Conservation (phyloP, 768 basidiomycete species). For the Tephrocybe sp. region DNA sequence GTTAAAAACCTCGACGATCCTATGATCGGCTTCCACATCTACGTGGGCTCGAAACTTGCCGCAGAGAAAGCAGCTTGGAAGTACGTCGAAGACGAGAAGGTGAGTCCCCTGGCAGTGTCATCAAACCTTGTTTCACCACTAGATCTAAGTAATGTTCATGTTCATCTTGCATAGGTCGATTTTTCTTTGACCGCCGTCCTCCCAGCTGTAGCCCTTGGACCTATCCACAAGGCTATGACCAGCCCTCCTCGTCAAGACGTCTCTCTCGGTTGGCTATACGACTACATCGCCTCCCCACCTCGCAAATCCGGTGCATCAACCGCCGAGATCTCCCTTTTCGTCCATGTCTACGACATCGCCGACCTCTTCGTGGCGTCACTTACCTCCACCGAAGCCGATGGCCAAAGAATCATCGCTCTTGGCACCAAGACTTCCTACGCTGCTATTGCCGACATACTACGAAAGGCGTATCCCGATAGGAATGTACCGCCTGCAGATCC, state of each 20-base stretch:
- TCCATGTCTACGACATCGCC: conserved; percentile 11
- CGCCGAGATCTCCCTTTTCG: conserved; percentile 7
- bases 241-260: conserved; percentile 9
- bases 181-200: conserved; percentile 10
- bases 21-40: too few species aligned
- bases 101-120: neutral
- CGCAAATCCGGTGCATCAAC: conserved; percentile 7
- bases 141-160: neutral
- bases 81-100: conserved; percentile 9
- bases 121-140: neutral
- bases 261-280: conserved; percentile 14
- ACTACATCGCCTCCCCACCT: conserved; percentile 5
- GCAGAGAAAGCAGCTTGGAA: conserved; percentile 14
- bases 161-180: neutral
- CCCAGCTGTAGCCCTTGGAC: conserved; percentile 5
- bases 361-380: conserved; percentile 12
- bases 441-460: conserved; percentile 9
- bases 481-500: conserved; percentile 9
- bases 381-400: conserved; percentile 6
- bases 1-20: too few species aligned
- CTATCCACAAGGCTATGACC: conserved; percentile 9
- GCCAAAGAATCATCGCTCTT: conserved; percentile 8
- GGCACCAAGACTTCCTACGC: conserved; percentile 8
- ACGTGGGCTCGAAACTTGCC: too few species aligned
- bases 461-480: conserved; percentile 11